Base-by-base conservation (phyloP, 2,329 filamentous ascomycete genomes). In the Exophiala alcalophila region DNA sequence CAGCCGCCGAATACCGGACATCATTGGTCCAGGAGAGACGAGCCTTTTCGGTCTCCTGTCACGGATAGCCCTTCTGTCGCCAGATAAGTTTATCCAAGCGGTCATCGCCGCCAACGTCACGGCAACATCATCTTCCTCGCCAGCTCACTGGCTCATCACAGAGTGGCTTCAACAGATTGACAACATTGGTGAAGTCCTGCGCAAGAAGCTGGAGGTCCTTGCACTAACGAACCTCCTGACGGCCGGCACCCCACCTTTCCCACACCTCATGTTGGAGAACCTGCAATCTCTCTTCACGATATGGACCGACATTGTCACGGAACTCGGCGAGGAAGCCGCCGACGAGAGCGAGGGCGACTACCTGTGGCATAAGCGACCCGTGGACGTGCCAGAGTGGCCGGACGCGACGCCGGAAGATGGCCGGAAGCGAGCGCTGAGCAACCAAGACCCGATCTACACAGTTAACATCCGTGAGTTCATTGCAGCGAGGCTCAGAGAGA, bases 11-110 rank as follows among this genome's bases (percentile, higher is more conserved):
- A 72, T 78, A 14, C 77, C 81, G 27, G 77, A 79, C 20, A 77
- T 96, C 23, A 83, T 84, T 55, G 80, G 81, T 9, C 75, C 89
- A 8, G 82, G 86, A 1, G 81, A 95, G 59, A 85, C 85, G 0
- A 86, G 95, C 60, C 95, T 94, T 62, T 84, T 94, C 59, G 78
- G 80, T 4, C 80, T 97, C 2, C 73, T 98, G 2, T 83, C 87
- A 2, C 83, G 90, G 1, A 75, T 97, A 11, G 78, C 83, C 0
- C 68, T 94, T 2, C 81, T 82, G 1, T 84, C 84, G 25, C 86
- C 90, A 1, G 65, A 66, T 2, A 69, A 85, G 2, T 84, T 95
- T 53, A 68, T 82, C 9, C 68, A 72, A 31, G 74, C 72, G 1
- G 58, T 78, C 36, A 58, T 59, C 6, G 60, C 65, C 8, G 60